These are phyloP conservation scores for Cinnamomum chago DNA, from an alignment of 164 flowering plant genomes.

Conservation along the genomic window DNA sequence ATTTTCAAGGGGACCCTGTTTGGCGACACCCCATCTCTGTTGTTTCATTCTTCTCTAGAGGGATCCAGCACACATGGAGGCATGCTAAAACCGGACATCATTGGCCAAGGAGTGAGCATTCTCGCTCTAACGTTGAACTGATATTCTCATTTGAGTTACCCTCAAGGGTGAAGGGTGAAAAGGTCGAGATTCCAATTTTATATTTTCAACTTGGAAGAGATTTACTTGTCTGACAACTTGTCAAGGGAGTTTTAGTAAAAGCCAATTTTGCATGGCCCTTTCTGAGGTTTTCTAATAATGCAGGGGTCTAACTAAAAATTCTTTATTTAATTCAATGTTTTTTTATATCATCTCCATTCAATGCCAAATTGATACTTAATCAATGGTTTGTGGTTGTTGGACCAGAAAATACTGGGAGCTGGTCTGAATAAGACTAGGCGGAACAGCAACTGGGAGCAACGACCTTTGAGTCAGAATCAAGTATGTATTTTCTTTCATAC, in stretches of 20 bases:
- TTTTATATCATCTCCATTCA: neutral
- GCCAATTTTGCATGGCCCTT: neutral
- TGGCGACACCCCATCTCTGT: no score
- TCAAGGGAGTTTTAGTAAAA: neutral
- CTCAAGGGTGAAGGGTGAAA: no score
- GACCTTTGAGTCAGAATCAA: slow-evolving; percentile 77
- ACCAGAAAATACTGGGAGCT: slow-evolving; percentile 77
- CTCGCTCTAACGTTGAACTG: no score
- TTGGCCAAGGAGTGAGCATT: no score
- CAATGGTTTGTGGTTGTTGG: slow-evolving; percentile 4
- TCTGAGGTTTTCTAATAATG: neutral
- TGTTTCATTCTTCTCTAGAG: no score
- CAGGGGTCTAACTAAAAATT: neutral
- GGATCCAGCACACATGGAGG: no score
- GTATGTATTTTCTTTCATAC: slow-evolving; percentile 25
- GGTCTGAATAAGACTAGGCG: slow-evolving; percentile 88
- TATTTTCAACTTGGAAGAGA: no score
- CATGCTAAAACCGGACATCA: no score
- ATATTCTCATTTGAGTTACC: no score
- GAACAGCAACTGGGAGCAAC: slow-evolving; percentile 93
- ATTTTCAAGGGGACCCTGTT: no score
- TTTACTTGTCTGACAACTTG: no score
- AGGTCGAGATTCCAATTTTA: no score
- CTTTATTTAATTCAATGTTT: neutral
- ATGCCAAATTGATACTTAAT: neutral